Conservation (phyloP, 495 filamentous ascomycete species). For the Aspergillus funiculosus region DNA sequence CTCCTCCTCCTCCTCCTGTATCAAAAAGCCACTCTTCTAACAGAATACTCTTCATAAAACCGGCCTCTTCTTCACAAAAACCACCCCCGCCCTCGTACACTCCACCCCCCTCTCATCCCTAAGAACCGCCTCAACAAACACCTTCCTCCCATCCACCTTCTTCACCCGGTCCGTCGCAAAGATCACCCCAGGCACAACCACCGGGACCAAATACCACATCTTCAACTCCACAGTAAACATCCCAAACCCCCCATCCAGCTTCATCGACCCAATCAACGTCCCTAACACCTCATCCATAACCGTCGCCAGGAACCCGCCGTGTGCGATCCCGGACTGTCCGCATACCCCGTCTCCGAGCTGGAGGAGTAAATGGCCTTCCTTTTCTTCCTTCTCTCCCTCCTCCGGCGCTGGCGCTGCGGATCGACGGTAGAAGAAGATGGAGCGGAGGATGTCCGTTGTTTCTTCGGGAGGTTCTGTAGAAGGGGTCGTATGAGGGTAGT, state of each 20-base stretch:
- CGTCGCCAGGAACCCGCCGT: slow-evolving; percentile 14
- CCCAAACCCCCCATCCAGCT: slow-evolving; percentile 9
- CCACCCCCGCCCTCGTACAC: slow-evolving; percentile 10
- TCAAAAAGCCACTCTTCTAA: slow-evolving; percentile 1
- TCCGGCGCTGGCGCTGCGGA: no score
- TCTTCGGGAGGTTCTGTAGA: not conserved
- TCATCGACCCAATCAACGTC: not conserved
- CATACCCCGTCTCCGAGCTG: slow-evolving; percentile 3
- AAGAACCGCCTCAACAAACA: slow-evolving; percentile 10
- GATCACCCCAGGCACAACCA: slow-evolving; percentile 7
- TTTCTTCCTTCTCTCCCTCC: not conserved
- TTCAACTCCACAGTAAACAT: slow-evolving; percentile 12
- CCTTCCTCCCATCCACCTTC: slow-evolving; percentile 13
- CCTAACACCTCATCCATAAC: slow-evolving; percentile 10
- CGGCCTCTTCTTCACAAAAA: slow-evolving; percentile 13
- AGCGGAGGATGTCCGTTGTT: not conserved
- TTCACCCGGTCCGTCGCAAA: slow-evolving; percentile 9
- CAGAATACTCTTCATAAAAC: not conserved
- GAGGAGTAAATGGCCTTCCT: slow-evolving; percentile 6
- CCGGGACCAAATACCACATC: slow-evolving; percentile 5
- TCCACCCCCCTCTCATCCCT: slow-evolving; percentile 7
- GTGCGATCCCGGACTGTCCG: slow-evolving; percentile 6
- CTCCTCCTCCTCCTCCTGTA: slow-evolving; percentile 1
- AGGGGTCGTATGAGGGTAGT: not conserved
- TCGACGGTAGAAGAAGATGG: not conserved